phyloP scores from a whole-genome alignment of 441 rosid genomes.

The Rhodomyrtus psidioides region DNA sequence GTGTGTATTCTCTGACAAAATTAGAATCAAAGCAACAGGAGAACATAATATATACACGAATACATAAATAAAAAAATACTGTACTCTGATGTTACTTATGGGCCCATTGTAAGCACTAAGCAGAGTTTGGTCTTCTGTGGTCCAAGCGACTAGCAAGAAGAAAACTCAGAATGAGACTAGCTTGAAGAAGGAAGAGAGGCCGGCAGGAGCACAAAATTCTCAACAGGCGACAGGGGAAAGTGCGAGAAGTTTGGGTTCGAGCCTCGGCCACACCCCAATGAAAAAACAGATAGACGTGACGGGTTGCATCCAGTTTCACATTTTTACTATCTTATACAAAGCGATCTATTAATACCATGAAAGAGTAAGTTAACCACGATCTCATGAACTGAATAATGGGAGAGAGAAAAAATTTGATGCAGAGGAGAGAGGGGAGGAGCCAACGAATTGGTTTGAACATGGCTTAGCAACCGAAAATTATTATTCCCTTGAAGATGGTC shows the following conservation, averaged over 20 bases:
- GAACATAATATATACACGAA: not conserved
- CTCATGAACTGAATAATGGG: not conserved
- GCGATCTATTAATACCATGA: not conserved
- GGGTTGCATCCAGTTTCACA: not conserved
- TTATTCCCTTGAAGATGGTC: not conserved
- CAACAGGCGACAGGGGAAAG: not conserved
- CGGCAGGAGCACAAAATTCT: not conserved
- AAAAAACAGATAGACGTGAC: not conserved
- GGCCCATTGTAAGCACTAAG: not conserved
- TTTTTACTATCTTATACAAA: not conserved
- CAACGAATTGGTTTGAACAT: not conserved
- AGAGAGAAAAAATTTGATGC: not conserved
- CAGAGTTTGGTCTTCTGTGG: not conserved
- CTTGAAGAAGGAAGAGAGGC: not conserved
- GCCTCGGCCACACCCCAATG: not conserved
- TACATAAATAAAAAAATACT: not conserved
- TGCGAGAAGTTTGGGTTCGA: not conserved
- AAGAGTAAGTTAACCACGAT: not conserved
- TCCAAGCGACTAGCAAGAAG: not conserved
- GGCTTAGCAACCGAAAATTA: not conserved
- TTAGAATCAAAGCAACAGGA: too few species aligned
- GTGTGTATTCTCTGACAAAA: too few species aligned
- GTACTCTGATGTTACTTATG: not conserved
- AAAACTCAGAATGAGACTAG: not conserved
- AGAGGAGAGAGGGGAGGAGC: not conserved